phyloP scores from a whole-genome alignment of 352 stramenopile genomes.

The Globisporangium abappressorium region DNA sequence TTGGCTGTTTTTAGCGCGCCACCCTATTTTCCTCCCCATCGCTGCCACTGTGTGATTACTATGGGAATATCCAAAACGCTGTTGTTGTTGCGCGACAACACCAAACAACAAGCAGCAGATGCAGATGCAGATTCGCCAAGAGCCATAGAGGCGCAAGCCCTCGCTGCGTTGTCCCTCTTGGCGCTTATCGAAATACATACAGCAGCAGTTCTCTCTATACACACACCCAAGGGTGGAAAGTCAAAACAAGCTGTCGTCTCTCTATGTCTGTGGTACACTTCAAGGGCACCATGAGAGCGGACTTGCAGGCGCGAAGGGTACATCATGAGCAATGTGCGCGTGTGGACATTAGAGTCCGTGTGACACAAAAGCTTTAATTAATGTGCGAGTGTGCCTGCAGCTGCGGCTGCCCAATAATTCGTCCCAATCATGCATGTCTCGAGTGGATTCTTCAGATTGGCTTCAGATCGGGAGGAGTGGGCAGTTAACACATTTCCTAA shows the following conservation, averaged over 20 bases:
- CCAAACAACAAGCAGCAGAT: not conserved
- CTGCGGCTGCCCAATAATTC: not conserved
- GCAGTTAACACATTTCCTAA: not conserved
- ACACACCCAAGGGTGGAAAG: not conserved
- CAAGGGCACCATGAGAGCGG: not conserved
- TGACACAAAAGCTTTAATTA: not conserved
- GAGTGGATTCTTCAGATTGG: not conserved
- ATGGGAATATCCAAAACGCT: not conserved
- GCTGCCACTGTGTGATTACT: not conserved
- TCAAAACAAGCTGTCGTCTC: not conserved
- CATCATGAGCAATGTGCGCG: not conserved
- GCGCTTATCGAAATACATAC: not conserved
- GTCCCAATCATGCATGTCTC: not conserved
- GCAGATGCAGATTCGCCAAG: not conserved
- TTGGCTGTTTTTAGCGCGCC: constrained; percentile 2
- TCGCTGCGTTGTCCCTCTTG: not conserved
- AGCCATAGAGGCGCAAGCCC: not conserved
- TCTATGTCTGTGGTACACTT: not conserved
- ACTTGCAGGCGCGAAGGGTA: not conserved
- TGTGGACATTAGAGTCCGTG: not conserved
- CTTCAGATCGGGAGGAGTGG: not conserved
- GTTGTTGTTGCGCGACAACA: not conserved
- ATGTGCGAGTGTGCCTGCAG: not conserved
- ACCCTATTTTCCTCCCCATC: not conserved
- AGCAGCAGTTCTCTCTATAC: not conserved